Evolutionary conservation across 148 eudicot genomes (phyloP).

Genomic region (Fagopyrum esculentum): DNA sequence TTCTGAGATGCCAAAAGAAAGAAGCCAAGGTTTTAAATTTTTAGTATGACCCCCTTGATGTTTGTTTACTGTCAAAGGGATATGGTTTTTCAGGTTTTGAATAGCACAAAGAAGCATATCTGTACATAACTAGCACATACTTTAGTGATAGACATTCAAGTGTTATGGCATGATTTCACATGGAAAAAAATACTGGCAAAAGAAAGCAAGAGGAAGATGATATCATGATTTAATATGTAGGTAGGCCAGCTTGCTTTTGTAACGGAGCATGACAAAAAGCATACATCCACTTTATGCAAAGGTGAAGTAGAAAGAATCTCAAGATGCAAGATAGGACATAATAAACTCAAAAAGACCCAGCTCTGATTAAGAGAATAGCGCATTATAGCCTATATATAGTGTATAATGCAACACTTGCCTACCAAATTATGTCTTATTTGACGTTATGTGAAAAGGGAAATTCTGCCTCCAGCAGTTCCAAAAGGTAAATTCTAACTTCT

Average conservation of each 20-base stretch:
- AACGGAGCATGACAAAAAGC: not conserved
- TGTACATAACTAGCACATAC: constrained; percentile 2
- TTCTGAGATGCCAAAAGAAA: constrained; percentile 1
- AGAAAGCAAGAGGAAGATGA: not conserved
- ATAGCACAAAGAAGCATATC: not conserved
- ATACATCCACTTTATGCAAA: not conserved
- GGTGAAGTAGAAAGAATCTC: not conserved
- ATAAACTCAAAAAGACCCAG: not conserved
- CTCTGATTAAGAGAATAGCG: not conserved
- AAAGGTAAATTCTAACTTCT: not conserved
- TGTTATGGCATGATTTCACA: not conserved
- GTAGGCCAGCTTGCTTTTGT: not conserved
- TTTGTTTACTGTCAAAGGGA: not conserved
- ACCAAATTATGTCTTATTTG: not conserved
- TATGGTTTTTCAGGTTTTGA: not conserved
- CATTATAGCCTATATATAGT: not conserved
- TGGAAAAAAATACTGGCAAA: not conserved
- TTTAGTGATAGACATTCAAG: not conserved
- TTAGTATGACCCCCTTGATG: not conserved
- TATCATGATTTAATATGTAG: not conserved
- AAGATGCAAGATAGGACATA: not conserved
- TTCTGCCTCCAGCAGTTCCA: not conserved
- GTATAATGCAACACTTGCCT: not conserved
- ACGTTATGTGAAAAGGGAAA: not conserved
- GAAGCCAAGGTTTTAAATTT: not conserved